phyloP scores from a whole-genome alignment of 768 basidiomycete genomes.

The Tricholoma flavovirens region DNA sequence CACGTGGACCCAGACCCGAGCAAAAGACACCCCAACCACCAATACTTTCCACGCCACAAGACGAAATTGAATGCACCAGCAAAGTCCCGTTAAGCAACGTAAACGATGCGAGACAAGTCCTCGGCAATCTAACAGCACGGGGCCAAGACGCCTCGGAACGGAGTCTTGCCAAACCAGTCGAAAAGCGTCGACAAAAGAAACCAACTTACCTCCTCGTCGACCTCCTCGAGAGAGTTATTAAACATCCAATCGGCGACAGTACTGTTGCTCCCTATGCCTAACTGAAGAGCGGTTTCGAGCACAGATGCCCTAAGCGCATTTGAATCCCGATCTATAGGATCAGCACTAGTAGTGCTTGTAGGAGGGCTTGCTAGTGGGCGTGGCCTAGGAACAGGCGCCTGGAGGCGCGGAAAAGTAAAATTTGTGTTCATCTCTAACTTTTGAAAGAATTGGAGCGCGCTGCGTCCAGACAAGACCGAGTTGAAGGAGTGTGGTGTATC shows the following conservation, averaged over 20 bases:
- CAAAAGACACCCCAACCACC: not conserved
- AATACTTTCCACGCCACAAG: not conserved
- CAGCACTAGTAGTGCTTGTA: conserved; percentile 1
- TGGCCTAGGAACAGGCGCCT: conserved; percentile 18
- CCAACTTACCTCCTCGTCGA: conserved; percentile 43
- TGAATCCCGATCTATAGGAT: conserved; percentile 41
- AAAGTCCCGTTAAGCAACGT: not conserved
- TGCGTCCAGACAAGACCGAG: conserved; percentile 7
- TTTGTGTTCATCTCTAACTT: conserved; percentile 23
- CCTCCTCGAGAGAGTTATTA: conserved; percentile 51
- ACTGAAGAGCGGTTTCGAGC: conserved; percentile 63
- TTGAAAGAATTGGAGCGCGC: conserved; percentile 7
- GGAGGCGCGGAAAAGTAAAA: conserved; percentile 28
- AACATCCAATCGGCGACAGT: conserved; percentile 71
- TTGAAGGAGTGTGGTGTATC: not conserved
- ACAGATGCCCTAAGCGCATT: conserved; percentile 65
- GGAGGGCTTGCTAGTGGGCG: conserved; percentile 8
- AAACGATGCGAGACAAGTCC: not conserved
- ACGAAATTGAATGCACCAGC: not conserved
- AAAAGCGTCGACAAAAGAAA: not conserved
- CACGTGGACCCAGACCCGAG: too few species aligned
- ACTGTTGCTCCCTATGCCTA: conserved; percentile 55
- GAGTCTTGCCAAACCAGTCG: not conserved
- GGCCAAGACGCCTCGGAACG: not conserved
- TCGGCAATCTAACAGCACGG: not conserved